Evolutionary conservation across 495 filamentous ascomycete genomes (phyloP), one percentile per base, ranked within the genome.

Genomic region (Wilcoxina mikolae): DNA sequence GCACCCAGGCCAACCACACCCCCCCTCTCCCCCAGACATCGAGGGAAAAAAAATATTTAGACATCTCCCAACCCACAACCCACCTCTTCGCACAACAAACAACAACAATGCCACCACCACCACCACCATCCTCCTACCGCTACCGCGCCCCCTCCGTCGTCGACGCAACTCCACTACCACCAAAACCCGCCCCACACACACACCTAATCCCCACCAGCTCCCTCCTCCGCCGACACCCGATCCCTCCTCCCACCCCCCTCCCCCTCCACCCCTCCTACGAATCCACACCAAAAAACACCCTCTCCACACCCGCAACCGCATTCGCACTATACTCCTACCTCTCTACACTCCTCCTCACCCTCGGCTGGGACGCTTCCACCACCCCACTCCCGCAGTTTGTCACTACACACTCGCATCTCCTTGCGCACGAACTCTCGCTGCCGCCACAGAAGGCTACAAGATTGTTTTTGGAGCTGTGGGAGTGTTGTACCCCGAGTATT

Each of bases 281-380:
- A 52, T 18, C 28, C 10, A 17, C 17, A 4, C 27, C 49, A 27
- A 17, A 15, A 33, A 5, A 15, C 20, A 7, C 4, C 12, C 35
- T 54, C 4, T 12, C 35, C n/a, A 28, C 39, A 1, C 9, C 51
- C 17, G 38, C 51, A 3, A 44, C 39, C 25, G 51, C 51, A 9
- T 44, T 54, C 51, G 38, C 51, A 2, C 39, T 54, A 2, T 22
- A 52, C 15, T 38, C 49, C 17, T 52, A 52, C 49, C 31, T 52
- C 31, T 38, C 17, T 10, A 52, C 49, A 15, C 24, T 38, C 31
- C 49, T 54, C 5, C 12, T 54, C 10, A 44, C 23, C 4, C 38
- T 54, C 2, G 51, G 33, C 18, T 43, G 51, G 51, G 39, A 54
- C n/a, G 18, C 39, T 33, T 1, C 29, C n/a, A n/a, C 18, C 1